Base-by-base conservation (phyloP, 179 eudicot genomes). In the Monotropa hypopitys region DNA sequence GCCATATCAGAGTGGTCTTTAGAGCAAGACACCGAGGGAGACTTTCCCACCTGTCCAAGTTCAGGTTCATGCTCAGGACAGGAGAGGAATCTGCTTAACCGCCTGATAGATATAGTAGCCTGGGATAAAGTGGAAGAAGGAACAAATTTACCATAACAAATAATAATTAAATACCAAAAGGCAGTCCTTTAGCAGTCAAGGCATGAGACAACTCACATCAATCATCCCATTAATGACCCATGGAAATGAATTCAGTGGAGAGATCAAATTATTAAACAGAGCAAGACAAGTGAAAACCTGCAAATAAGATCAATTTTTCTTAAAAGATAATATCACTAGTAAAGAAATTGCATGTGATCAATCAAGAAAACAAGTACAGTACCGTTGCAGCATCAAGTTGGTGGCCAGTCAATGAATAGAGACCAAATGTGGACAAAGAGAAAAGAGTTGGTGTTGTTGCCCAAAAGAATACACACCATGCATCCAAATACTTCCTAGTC, bases 401-500 rank as follows among this genome's bases (percentile, higher is more conserved):
- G 87, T 93, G 78, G 35, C 97, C 97, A 92, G 85, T 88, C 78
- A 95, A 77, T 74, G 95, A 81, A 82, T 86, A 95, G 69, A 93
- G 95, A 77, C 99, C 99, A 82, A 95, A 95, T 66, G 97, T 95
- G 85, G 79, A 90, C 83, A 93, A 79, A 75, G 99, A 92, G 85
- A 93, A 91, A 70, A 95, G 96, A 68, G 97, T 88, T 35, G 99
- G 99, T 76, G 99, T 95, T 26, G 97, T 90, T 67, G 99, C 97
- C 99, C 97, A 91, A 86, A 95, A 95, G 86, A 95, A 93, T 50
- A 95, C 99, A 80, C 99, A 95, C 99, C 97, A 95, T 18, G 99
- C 97, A 87, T 95, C 99, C 86, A 95, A 83, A 81, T 95, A 95
- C 81, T 95, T 93, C 70, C 99, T 89, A 30, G 93, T 93, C 99